Evolutionary conservation across 495 filamentous ascomycete genomes (phyloP), one percentile per base, ranked within the genome.

Genomic region (Annulohypoxylon bovei): DNA sequence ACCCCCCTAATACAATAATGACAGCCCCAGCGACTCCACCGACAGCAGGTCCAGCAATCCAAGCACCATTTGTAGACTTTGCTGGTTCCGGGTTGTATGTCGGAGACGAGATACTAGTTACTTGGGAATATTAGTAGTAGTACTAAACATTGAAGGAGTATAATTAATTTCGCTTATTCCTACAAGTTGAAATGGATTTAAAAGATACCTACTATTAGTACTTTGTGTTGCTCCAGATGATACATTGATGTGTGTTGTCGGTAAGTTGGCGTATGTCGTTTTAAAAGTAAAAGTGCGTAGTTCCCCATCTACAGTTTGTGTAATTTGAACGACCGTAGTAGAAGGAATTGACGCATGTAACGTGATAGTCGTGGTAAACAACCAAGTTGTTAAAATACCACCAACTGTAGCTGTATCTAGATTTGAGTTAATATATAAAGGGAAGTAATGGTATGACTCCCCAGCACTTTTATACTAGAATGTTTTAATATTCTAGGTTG

Each of bases 1-100:
- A 40, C 0, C 0, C 18, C 2, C 28, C 58, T 30, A 58, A 2
- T 0, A 27, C 33, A 22, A 71, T 20, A 8, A 71, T 5, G 4
- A 46, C 23, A 14, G 47, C 22, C 9, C 40, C 68, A 37, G 27
- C 42, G 3, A 57, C 9, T 0, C 50, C 30, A 6, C 62, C 68
- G 2, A 67, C 63, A 23, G 47, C 20, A 23, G 68, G 57, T 1
- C 62, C 68, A n/a, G 63, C 62, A 33, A 71, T 62, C 68, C 68
- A 71, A 4, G 40, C 40, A 42, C 4, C 40, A 14, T 27, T 63
- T 4, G 1, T n/a, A 11, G 12, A 16, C 14, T 42, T 6, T 37
- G 14, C 8, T 39, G 11, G 22, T 4, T 42, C 40, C 6, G 49
- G 3, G 7, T 11, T 12, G 14, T 20, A 3, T 14, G 46, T 46